Evolutionary conservation across 345 rosid species (phyloP), one percentile per base, ranked within the genome.

Genomic region (Raphanus sativus): DNA sequence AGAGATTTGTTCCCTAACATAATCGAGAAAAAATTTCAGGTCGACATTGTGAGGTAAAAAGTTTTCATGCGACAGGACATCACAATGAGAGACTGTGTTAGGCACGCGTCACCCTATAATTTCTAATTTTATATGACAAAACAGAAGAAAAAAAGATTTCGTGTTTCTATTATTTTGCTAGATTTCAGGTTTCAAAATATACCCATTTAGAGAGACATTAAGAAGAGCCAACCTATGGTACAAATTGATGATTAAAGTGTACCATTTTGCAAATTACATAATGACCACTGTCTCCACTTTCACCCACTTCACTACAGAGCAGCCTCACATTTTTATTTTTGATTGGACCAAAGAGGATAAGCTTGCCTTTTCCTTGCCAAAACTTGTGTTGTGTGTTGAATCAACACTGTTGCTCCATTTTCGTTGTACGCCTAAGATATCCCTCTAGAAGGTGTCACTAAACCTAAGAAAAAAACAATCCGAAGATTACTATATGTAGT

Each of bases 261-360:
- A 72, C 77, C 81, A 78, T 59, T 71, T 67, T 69, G 67, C 61
- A 52, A 74, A 74, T 29, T 36, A 24, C 52, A 62, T 54, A 38
- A 74, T 79, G 82, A 79, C 61, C 81, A 81, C 48, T 83, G 86
- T 83, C 87, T 76, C 91, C 89, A 86, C 88, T 82, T 82, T 63
- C 80, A 67, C 82, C 84, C 89, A 85, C 86, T 82, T 72, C 73
- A 75, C 63, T 70, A 63, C 74, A 73, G 75, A 77, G 78, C 65
- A 73, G 4, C 59, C 38, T n/a, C 63, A 73, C 36, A 12, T 4
- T 17, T 65, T 45, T 73, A 78, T 69, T 72, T 78, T 70, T 75
- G 78, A 82, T 84, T 86, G 87, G 91, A 60, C 85, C 67, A 65
- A 74, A 75, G 63, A 78, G 87, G 89, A 87, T 86, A 87, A 85